Evolutionary conservation across 2,329 filamentous ascomycete species (phyloP).

Genomic region (Zasmidium citrigriseum): DNA sequence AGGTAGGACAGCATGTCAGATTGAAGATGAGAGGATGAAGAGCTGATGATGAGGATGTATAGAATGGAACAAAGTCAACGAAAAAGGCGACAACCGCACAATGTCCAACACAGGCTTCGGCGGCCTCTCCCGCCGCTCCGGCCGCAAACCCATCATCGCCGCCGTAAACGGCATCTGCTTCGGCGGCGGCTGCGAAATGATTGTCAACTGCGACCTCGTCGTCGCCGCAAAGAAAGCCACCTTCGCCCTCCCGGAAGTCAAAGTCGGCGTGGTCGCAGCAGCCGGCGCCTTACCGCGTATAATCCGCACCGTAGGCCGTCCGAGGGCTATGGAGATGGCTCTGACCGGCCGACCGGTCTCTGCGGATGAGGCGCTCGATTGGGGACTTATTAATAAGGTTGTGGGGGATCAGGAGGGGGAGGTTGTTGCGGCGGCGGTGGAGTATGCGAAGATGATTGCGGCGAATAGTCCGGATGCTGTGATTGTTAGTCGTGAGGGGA

Average conservation of each 20-base stretch:
- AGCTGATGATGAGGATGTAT: not conserved
- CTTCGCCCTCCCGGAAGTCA: slow-evolving; percentile 73
- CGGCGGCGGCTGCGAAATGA: slow-evolving; percentile 77
- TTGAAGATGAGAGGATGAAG: not conserved
- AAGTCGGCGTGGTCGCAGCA: slow-evolving; percentile 68
- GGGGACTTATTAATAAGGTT: slow-evolving; percentile 71
- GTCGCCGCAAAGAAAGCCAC: slow-evolving; percentile 59
- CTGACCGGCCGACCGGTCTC: slow-evolving; percentile 56
- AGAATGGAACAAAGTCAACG: slow-evolving; percentile 38
- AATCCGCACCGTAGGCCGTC: slow-evolving; percentile 64
- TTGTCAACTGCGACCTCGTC: slow-evolving; percentile 70
- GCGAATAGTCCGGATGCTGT: slow-evolving; percentile 70
- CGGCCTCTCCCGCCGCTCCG: slow-evolving; percentile 64
- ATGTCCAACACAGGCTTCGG: slow-evolving; percentile 59
- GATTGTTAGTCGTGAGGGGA: slow-evolving; percentile 70
- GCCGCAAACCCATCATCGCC: slow-evolving; percentile 74
- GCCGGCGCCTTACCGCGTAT: slow-evolving; percentile 71
- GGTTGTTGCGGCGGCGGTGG: slow-evolving; percentile 61
- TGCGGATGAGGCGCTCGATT: slow-evolving; percentile 61
- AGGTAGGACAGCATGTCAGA: slow-evolving; percentile 23
- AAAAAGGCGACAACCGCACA: slow-evolving; percentile 21
- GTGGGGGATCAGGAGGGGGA: slow-evolving; percentile 42
- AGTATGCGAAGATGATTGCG: slow-evolving; percentile 62
- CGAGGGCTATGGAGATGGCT: slow-evolving; percentile 71
- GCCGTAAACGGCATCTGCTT: slow-evolving; percentile 75